Percentiles rank a stretch among this genome's conserved stretches.
phyloP scores from a whole-genome alignment of 768 basidiomycete species.

The Leccinum rimulosum region DNA sequence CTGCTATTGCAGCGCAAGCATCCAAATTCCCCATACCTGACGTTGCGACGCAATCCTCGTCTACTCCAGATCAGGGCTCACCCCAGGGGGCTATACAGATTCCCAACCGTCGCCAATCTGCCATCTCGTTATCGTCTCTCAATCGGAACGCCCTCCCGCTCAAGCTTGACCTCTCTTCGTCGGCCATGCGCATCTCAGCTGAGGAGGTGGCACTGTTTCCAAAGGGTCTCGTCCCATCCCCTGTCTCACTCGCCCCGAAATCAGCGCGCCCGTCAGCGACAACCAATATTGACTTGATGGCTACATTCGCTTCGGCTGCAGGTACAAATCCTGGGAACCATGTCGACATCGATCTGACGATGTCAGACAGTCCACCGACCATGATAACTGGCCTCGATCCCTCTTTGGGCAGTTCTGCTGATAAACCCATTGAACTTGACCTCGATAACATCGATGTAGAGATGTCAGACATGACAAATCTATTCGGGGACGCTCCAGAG shows the following conservation, averaged over 20 bases:
- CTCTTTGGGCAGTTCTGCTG: slow-evolving; percentile 54
- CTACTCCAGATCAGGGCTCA: slow-evolving; percentile 35
- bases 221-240: slow-evolving; percentile 62
- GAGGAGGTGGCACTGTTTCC: slow-evolving; percentile 59
- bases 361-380: slow-evolving; percentile 34
- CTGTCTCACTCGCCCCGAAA: slow-evolving; percentile 79
- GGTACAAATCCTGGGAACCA: slow-evolving; percentile 28
- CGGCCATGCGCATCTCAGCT: slow-evolving; percentile 60
- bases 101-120: slow-evolving; percentile 61
- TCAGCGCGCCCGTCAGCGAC: slow-evolving; percentile 63
- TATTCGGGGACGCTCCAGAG: slow-evolving; percentile 53
- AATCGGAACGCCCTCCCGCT: slow-evolving; percentile 67
- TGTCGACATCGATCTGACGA: slow-evolving; percentile 60
- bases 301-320: slow-evolving; percentile 46
- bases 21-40: slow-evolving; percentile 29
- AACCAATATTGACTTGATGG: slow-evolving; percentile 64
- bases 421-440: slow-evolving; percentile 82
- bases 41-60: slow-evolving; percentile 22
- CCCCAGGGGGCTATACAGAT: slow-evolving; percentile 30
- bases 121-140: slow-evolving; percentile 78
- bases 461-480: slow-evolving; percentile 46
- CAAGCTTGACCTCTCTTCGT: slow-evolving; percentile 79
- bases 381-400: slow-evolving; percentile 31
- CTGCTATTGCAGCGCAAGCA: slow-evolving; percentile 35
- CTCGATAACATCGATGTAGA: slow-evolving; percentile 67